Evolutionary conservation across 495 filamentous ascomycete genomes (phyloP), one percentile per base, ranked within the genome.

Genomic region (Xylaria acuta): DNA sequence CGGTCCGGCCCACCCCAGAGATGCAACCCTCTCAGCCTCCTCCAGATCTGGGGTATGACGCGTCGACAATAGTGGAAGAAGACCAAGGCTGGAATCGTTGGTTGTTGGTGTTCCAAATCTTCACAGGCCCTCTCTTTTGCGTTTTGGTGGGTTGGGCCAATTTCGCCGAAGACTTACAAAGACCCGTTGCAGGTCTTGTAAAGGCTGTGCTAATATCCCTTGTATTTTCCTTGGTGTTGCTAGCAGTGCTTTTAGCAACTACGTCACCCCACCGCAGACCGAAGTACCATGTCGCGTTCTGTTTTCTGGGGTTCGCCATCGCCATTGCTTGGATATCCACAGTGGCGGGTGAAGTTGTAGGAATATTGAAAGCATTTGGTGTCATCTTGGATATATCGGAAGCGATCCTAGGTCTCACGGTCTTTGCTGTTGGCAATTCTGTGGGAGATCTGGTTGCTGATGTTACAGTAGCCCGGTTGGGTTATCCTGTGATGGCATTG

Each of bases 401-500:
- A 84, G 97, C 97, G 9, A 95, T 99, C 72, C 85, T 99, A 4
- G 97, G 97, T 1, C 87, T 99, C 49, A 99, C 97, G 38, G 89
- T 99, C 58, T 99, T 99, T 79, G 97, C 97, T 1, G 94, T 98
- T 18, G 96, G 97, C 16, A 99, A 98, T 77, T 97, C 93, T 2
- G 85, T 98, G 8, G 95, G 97, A 14, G 97, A 99, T 76, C 85
- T 99, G 1, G 94, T 99, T 5, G 94, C 97, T 8, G 93, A 99
- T 74, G 90, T 98, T 69, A 99, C 97, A 0, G 92, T 99, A 45
- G 97, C 97, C 12, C 85, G 93, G 18, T 87, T 98, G 0, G 96
- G 97, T 1, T 97, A 94, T 81, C 97, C 97, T 0, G 94, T 98
- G 53, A 99, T 99, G 97, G 97, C 97, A 9, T 86, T 99, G 74